Conservation (phyloP, 2,329 filamentous ascomycete species). For the Lecanicillium sp. region DNA sequence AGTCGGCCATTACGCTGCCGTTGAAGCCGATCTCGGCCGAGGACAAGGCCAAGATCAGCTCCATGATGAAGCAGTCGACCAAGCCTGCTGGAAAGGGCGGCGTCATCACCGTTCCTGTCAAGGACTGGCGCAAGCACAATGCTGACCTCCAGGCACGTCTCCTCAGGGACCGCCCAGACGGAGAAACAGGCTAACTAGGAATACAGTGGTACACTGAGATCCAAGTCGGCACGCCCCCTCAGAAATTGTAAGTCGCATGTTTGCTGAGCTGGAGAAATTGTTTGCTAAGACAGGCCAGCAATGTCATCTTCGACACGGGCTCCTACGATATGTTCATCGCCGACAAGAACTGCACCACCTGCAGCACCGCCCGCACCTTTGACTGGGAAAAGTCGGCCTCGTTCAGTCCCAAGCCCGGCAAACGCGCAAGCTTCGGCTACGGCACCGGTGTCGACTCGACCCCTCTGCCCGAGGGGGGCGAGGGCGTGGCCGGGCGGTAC, state of each 20-base stretch:
- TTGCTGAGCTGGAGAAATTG: background rate
- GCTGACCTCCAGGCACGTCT: conserved; percentile 10
- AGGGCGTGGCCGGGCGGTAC: conserved; percentile 19
- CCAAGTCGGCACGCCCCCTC: conserved; percentile 18
- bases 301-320: conserved; percentile 28
- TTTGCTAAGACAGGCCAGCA: conserved; percentile 16
- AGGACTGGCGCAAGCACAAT: conserved; percentile 11
- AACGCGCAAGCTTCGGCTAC: conserved; percentile 18
- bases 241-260: conserved; percentile 23
- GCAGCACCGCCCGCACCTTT: conserved; percentile 22
- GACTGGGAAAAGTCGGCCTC: conserved; percentile 24
- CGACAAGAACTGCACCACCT: conserved; percentile 24
- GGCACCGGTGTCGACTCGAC: conserved; percentile 24
- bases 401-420: conserved; percentile 21
- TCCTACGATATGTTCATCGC: conserved; percentile 25
- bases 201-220: conserved; percentile 11
- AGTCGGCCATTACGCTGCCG: conserved; percentile 9
- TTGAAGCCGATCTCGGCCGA: conserved; percentile 12
- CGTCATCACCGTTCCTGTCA: conserved; percentile 4
- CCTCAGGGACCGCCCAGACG: background rate
- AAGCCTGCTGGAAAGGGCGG: background rate
- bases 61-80: conserved; percentile 5
- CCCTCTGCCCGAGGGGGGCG: conserved; percentile 16
- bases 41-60: background rate
- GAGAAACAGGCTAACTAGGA: background rate